Evolutionary conservation across 352 stramenopile species (phyloP).

Genomic region (Phytophthora cactorum): DNA sequence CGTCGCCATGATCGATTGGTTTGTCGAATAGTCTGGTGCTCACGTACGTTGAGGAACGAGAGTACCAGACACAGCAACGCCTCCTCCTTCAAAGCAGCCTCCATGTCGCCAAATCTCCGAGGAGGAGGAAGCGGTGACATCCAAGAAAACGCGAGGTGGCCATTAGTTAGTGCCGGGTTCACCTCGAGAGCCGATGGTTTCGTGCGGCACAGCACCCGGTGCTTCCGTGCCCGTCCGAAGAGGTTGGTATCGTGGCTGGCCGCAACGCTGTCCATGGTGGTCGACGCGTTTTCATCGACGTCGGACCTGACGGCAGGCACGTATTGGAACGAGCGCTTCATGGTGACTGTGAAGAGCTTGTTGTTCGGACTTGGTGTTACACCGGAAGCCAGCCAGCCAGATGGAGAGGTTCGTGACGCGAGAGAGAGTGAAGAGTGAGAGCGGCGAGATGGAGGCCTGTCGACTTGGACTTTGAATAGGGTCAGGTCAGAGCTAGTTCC

Average conservation of each 20-base stretch:
- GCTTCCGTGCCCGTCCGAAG: constrained; percentile 32
- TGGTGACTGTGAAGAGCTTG: constrained; percentile 32
- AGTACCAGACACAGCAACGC: constrained; percentile 68
- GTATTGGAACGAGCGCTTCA: constrained; percentile 61
- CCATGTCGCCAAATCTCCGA: constrained; percentile 32
- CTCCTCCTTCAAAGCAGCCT: constrained; percentile 59
- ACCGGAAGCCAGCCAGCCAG: constrained; percentile 33
- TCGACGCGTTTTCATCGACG: constrained; percentile 14
- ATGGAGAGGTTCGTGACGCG: constrained; percentile 42
- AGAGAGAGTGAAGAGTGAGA: constrained; percentile 46
- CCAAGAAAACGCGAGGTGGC: constrained; percentile 14
- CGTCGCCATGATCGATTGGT: constrained; percentile 67
- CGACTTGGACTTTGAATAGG: constrained; percentile 33
- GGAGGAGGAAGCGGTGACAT: constrained; percentile 23
- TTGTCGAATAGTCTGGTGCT: constrained; percentile 70
- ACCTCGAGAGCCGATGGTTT: constrained; percentile 20
- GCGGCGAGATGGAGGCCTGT: constrained; percentile 36
- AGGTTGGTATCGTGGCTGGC: constrained; percentile 23
- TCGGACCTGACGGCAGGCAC: constrained; percentile 28
- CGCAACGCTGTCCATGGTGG: constrained; percentile 11
- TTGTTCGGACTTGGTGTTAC: constrained; percentile 24
- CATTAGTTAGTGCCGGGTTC: constrained; percentile 1
- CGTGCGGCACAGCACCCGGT: constrained; percentile 19
- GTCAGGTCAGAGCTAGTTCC: constrained; percentile 38
- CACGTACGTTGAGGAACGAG: constrained; percentile 73